Percentiles rank a stretch among this genome's conserved stretches.
phyloP scores from a whole-genome alignment of 1,284 basidiomycete genomes.

The Leccinum laetum region DNA sequence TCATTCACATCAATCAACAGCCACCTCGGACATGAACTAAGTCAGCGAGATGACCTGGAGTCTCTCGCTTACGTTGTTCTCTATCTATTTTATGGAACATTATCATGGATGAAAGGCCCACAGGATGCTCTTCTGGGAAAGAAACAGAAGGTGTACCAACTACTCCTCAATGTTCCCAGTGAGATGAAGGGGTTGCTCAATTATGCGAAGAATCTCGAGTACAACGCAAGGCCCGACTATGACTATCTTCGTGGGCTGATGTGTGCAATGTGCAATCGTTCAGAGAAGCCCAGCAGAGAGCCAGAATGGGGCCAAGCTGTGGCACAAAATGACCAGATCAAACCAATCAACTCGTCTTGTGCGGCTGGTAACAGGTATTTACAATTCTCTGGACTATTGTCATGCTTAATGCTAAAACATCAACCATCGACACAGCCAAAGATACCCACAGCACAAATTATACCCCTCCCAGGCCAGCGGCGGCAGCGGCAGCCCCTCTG shows the following conservation, averaged over 20 bases:
- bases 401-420: too few relatives aligned
- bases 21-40: not conserved
- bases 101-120: not conserved
- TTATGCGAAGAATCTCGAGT: not conserved
- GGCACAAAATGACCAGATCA: too few relatives aligned
- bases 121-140: not conserved
- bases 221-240: not conserved
- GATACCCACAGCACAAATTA: too few relatives aligned
- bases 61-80: not conserved
- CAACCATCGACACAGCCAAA: too few relatives aligned
- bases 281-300: not conserved
- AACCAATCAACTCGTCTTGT: too few relatives aligned
- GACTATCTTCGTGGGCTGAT: not conserved
- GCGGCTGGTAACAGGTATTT: too few relatives aligned
- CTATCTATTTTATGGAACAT: not conserved
- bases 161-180: not conserved
- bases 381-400: too few relatives aligned
- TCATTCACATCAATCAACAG: not conserved
- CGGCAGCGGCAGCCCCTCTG: too few relatives aligned
- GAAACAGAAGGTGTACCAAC: not conserved
- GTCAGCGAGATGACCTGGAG: not conserved
- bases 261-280: not conserved
- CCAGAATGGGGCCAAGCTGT: not conserved
- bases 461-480: too few relatives aligned
- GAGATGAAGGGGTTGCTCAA: not conserved